These are phyloP conservation scores for Coemansia sp. DNA, from an alignment of 192 early-diverging fungal species.

Conservation along the genomic window DNA sequence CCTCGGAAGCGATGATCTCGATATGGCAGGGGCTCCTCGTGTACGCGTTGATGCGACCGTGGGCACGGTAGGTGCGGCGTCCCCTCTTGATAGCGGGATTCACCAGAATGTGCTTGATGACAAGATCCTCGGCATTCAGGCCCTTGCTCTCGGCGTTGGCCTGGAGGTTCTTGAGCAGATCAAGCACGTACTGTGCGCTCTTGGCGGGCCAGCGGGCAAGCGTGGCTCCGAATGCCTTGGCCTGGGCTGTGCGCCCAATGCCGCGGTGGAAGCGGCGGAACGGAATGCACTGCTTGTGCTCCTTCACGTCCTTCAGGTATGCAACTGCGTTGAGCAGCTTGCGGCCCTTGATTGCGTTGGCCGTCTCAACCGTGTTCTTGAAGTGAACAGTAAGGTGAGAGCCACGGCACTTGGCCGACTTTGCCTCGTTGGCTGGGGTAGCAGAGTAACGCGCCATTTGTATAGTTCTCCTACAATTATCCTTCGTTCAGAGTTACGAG, in stretches of 20 bases:
- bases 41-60: slow-evolving; percentile 97
- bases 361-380: slow-evolving; percentile 99
- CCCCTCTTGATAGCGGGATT: slow-evolving; percentile 98
- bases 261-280: slow-evolving; percentile 97
- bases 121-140: slow-evolving; percentile 82
- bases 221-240: slow-evolving; percentile 82
- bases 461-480: slow-evolving; percentile 27
- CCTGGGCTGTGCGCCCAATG: slow-evolving; percentile 96
- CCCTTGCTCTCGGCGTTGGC: slow-evolving; percentile 97
- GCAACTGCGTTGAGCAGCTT: slow-evolving; percentile 87
- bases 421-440: slow-evolving; percentile 76
- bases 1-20: slow-evolving; percentile 92
- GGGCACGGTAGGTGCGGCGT: slow-evolving; percentile 96
- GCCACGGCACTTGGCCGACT: slow-evolving; percentile 87
- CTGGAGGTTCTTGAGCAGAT: slow-evolving; percentile 96
- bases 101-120: slow-evolving; percentile 95
- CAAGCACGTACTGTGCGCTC: slow-evolving; percentile 89
- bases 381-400: slow-evolving; percentile 93
- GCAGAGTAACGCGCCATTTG: slow-evolving; percentile 81
- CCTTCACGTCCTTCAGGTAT: slow-evolving; percentile 93
- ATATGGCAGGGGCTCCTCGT: slow-evolving; percentile 95
- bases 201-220: slow-evolving; percentile 97
- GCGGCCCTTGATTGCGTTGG: slow-evolving; percentile 88
- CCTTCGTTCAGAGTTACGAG: too few relatives aligned
- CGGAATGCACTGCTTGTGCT: slow-evolving; percentile 95